Base-by-base conservation (phyloP, 352 stramenopile genomes). In the Globisporangium middletonii region DNA sequence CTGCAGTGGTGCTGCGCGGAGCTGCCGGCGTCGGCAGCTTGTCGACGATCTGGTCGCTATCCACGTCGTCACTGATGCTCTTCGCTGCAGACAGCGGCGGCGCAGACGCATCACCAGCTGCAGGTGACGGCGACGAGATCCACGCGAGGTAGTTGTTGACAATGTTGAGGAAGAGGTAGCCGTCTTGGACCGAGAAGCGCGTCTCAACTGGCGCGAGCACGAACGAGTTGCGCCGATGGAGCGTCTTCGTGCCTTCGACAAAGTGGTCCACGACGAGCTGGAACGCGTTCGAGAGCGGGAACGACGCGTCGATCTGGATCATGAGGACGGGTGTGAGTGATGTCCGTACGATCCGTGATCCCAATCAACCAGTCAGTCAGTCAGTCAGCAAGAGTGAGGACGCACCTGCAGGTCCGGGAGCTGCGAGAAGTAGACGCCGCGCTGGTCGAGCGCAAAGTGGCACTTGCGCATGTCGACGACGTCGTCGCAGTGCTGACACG, bases 221-320 rank as follows among this genome's bases (percentile, higher is more conserved):
- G 48, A 92, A 90, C 9, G 86, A 90, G 47, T 94, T 89, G 13
- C 86, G 70, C 42, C 82, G 68, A 47, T 70, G 80, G 13, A 88
- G 60, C 4, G 59, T 38, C 4, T 60, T 63, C 0, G 73, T 76
- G 12, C 79, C 83, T 71, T 92, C 71, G 27, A 92, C 77, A 45
- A 92, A 79, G 44, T 95, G 83, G 27, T 94, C 44, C 0, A 94
- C 75, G 5, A 93, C 80, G 49, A 95, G 64, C 56, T 86, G 69
- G 65, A 94, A 94, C 19, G 83, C 65, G 51, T 95, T 95, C 50
- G 79, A 79, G 8, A 95, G 57, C 19, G 86, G 86, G 50, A 94
- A 95, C 2, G 81, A 92, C 4, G 77, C 82, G 60, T 95, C 83
- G 50, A 95, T 89, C 75, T n/a, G n/a, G n/a, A n/a, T n/a, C 89